Conservation (phyloP, 176 grass and related monocot genomes). For the Guadua angustifolia region DNA sequence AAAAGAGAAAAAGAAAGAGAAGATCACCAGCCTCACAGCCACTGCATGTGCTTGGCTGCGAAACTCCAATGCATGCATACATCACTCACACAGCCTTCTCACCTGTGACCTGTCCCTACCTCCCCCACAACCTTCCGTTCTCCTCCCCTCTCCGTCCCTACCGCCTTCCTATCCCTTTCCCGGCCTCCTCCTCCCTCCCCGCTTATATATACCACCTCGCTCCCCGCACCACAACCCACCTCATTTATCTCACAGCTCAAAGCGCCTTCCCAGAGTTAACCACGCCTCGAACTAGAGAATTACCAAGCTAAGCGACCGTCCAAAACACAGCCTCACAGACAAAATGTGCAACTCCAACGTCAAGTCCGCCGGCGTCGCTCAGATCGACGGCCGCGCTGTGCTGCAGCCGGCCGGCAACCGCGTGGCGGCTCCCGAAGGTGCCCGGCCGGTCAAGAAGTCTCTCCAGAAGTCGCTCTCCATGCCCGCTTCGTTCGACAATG, state of each 20-base stretch:
- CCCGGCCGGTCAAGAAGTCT: constrained; percentile 71
- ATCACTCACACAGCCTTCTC: not conserved
- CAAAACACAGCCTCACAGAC: not conserved
- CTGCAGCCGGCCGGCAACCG: constrained; percentile 87
- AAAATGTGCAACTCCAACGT: constrained; percentile 91
- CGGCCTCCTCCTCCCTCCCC: constrained; percentile 32
- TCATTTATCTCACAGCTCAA: constrained; percentile 42
- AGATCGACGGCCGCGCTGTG: constrained; percentile 84
- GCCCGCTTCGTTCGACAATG: constrained; percentile 49
- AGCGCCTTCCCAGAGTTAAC: constrained; percentile 35
- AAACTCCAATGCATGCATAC: not conserved
- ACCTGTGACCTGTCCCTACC: constrained; percentile 40
- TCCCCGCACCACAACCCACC: constrained; percentile 16
- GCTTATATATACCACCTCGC: constrained; percentile 53
- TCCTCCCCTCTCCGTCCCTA: constrained; percentile 19
- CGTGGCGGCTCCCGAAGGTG: constrained; percentile 53
- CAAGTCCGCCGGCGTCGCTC: constrained; percentile 61
- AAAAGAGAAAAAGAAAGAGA: not conserved
- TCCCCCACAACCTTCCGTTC: constrained; percentile 20
- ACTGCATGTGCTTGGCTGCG: not conserved
- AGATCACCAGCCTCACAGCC: not conserved
- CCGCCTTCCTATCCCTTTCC: constrained; percentile 43
- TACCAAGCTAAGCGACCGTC: not conserved
- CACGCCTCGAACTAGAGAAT: constrained; percentile 19
- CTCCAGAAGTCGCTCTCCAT: constrained; percentile 75